Evolutionary conservation across 371 early-diverging fungal genomes (phyloP).

Genomic region (Circinella umbellata): DNA sequence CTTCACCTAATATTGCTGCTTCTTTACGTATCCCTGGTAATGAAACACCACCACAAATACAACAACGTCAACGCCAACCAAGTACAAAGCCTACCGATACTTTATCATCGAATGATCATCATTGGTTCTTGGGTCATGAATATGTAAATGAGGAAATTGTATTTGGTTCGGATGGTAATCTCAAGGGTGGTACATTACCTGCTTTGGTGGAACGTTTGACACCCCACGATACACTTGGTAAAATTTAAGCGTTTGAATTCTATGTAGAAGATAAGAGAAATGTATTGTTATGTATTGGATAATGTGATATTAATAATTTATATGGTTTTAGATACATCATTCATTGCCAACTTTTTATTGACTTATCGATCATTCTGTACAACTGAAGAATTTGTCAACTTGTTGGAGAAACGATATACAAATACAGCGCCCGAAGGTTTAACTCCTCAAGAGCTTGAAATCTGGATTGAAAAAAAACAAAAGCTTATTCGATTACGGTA

Average conservation of each 20-base stretch:
- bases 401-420: slow-evolving; percentile 75
- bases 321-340: slow-evolving; percentile 62
- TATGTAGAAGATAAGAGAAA: too few relatives aligned
- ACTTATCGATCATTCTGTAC: slow-evolving; percentile 89
- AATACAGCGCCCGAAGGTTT: slow-evolving; percentile 73
- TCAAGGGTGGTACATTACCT: slow-evolving; percentile 85
- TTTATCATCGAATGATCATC: neutral
- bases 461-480: slow-evolving; percentile 86
- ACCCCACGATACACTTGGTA: slow-evolving; percentile 73
- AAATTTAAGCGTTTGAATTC: neutral
- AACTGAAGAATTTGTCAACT: slow-evolving; percentile 72
- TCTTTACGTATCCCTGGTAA: neutral
- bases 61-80: slow-evolving; percentile 6
- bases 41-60: neutral
- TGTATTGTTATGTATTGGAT: too few relatives aligned
- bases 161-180: slow-evolving; percentile 78
- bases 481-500: slow-evolving; percentile 82
- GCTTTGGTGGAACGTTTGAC: slow-evolving; percentile 90
- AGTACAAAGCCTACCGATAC: slow-evolving; percentile 9
- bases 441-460: slow-evolving; percentile 64
- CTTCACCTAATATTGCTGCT: neutral
- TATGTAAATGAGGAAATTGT: slow-evolving; percentile 73
- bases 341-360: slow-evolving; percentile 82
- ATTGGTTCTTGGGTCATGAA: slow-evolving; percentile 66
- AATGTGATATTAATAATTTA: too few relatives aligned